Evolutionary conservation across 2,329 filamentous ascomycete species (phyloP).

Genomic region (Calonectria pseudoreteaudii): DNA sequence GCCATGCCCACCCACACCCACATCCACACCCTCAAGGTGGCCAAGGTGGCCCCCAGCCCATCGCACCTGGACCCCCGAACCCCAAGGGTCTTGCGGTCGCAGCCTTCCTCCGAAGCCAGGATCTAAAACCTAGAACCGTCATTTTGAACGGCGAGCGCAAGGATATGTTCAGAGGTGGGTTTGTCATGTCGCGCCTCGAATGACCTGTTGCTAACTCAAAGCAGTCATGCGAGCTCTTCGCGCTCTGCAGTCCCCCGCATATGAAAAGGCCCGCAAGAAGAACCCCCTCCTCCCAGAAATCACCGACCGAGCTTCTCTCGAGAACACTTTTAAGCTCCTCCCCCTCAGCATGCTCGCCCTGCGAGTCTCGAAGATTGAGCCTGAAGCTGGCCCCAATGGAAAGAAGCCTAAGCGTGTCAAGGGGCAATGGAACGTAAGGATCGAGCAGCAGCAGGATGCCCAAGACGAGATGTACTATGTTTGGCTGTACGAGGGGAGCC

Average conservation of each 20-base stretch:
- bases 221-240: conserved; percentile 95
- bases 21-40: conserved; percentile 46
- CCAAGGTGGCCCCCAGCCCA: conserved; percentile 72
- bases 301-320: conserved; percentile 86
- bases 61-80: conserved; percentile 84
- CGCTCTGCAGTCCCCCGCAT: conserved; percentile 87
- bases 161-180: conserved; percentile 93
- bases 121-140: conserved; percentile 89
- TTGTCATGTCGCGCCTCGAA: neutral
- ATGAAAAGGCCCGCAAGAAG: conserved; percentile 90
- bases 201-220: conserved; percentile 15
- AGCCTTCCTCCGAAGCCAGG: conserved; percentile 84
- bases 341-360: conserved; percentile 94
- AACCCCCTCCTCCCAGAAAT: conserved; percentile 90
- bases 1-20: conserved; percentile 46
- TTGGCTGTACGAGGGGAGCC: conserved; percentile 94
- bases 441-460: conserved; percentile 95
- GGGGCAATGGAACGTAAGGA: conserved; percentile 94
- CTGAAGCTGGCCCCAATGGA: conserved; percentile 71
- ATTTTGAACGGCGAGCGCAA: conserved; percentile 97
- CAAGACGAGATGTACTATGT: conserved; percentile 92
- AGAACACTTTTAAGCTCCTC: conserved; percentile 94
- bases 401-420: conserved; percentile 91
- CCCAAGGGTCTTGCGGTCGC: conserved; percentile 90
- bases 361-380: conserved; percentile 81